These are phyloP conservation scores for Fusarium drepaniforme DNA, from an alignment of 2,329 filamentous ascomycete genomes.

Conservation along the genomic window DNA sequence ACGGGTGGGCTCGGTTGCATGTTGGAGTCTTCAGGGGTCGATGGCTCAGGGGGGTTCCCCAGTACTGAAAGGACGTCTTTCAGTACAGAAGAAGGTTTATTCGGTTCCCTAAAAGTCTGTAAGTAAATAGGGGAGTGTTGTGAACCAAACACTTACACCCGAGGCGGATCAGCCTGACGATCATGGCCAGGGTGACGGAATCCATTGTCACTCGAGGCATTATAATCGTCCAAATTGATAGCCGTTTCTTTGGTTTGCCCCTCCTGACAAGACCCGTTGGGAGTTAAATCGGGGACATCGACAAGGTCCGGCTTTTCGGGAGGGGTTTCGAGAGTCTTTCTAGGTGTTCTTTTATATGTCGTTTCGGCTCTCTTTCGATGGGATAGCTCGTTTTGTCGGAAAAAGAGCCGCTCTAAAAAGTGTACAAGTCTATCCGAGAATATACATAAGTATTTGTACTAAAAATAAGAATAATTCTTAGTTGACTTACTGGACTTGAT, in stretches of 20 bases:
- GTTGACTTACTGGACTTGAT: neutral
- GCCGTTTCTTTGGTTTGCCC: neutral
- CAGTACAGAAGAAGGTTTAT: accelerated
- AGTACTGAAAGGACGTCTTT: neutral
- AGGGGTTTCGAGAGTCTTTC: neutral
- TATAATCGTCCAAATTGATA: neutral
- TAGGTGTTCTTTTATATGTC: neutral
- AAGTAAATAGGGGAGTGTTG: neutral
- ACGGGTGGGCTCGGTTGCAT: neutral
- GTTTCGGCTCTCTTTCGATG: neutral
- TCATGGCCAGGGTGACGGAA: neutral
- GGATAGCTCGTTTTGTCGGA: neutral
- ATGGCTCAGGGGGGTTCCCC: neutral
- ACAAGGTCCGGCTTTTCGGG: neutral
- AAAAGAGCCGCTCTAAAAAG: neutral
- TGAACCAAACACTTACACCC: neutral
- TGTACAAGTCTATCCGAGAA: neutral
- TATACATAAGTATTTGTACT: neutral
- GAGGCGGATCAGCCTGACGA: neutral
- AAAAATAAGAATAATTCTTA: too few species aligned
- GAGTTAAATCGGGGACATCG: neutral
- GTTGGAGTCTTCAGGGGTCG: neutral
- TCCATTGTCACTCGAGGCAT: neutral
- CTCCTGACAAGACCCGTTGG: neutral
- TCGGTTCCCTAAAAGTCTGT: neutral